Evolutionary conservation across 2,329 filamentous ascomycete species (phyloP).

Genomic region (Akanthomyces muscarius): DNA sequence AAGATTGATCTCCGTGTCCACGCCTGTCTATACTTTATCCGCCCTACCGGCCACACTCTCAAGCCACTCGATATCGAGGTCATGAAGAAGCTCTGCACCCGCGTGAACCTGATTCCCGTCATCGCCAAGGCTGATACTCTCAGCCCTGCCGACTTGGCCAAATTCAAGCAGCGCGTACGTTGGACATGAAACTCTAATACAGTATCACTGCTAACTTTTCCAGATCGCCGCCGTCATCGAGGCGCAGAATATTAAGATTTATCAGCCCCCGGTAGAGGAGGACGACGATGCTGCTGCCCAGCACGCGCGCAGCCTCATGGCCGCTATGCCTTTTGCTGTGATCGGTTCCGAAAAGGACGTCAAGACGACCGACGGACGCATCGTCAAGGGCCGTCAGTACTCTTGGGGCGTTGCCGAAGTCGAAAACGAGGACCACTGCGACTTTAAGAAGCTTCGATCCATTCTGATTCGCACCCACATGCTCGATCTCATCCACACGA

Average conservation of each 20-base stretch:
- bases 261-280: constrained; percentile 95
- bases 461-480: constrained; percentile 99
- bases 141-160: constrained; percentile 83
- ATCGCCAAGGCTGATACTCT: constrained; percentile 98
- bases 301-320: constrained; percentile 91
- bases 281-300: constrained; percentile 94
- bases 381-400: constrained; percentile 98
- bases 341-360: constrained; percentile 99
- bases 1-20: constrained; percentile 99
- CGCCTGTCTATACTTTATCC: constrained; percentile 97
- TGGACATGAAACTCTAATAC: not conserved
- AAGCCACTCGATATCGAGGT: constrained; percentile 99
- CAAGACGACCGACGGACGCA: constrained; percentile 90
- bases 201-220: constrained; percentile 25
- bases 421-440: constrained; percentile 99
- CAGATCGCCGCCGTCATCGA: constrained; percentile 94
- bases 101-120: constrained; percentile 97
- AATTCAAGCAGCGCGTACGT: constrained; percentile 91
- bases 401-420: constrained; percentile 99
- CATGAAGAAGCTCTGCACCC: constrained; percentile 97
- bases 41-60: constrained; percentile 94
- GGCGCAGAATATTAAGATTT: constrained; percentile 99
- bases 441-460: constrained; percentile 99
- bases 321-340: constrained; percentile 96
- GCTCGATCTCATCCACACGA: constrained; percentile 99